A percentile compares a stretch with the other conserved stretches of the same genome.
phyloP scores from a whole-genome alignment of 208 protist genomes.

The Naegleria fowleri region DNA sequence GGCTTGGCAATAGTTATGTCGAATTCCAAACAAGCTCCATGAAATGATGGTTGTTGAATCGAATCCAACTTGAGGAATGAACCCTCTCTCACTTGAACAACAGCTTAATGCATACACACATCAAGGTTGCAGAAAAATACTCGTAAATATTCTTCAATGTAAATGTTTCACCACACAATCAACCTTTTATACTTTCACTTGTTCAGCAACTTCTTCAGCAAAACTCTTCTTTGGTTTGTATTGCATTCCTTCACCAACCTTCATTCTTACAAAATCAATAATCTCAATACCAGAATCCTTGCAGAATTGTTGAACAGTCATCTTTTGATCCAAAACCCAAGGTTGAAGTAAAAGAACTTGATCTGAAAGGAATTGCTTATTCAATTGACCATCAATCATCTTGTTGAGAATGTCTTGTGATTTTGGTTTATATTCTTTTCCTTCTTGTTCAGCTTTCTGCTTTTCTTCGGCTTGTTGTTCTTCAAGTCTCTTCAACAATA shows the following conservation, averaged over 20 bases:
- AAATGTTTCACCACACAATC: too few relatives aligned
- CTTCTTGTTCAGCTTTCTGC: background rate
- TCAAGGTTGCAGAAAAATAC: too few relatives aligned
- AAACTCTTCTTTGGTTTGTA: background rate
- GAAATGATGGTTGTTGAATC: too few relatives aligned
- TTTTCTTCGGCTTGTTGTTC: background rate
- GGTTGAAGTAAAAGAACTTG: background rate
- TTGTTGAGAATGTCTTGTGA: background rate
- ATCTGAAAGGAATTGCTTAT: background rate
- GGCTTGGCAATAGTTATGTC: too few relatives aligned
- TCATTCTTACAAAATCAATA: conserved; percentile 9
- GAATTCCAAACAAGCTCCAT: too few relatives aligned
- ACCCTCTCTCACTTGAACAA: too few relatives aligned
- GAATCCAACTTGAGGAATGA: too few relatives aligned
- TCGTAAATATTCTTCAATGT: too few relatives aligned
- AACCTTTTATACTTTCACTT: background rate
- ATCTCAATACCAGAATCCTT: background rate
- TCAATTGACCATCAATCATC: conserved; percentile 7
- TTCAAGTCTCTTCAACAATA: background rate
- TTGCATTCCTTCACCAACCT: background rate
- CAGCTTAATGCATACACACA: too few relatives aligned
- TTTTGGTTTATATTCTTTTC: background rate
- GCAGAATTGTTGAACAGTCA: background rate
- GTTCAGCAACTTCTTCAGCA: conserved; percentile 12
- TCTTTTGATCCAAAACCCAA: conserved; percentile 11